These are phyloP conservation scores for Apiospora hydei DNA, from an alignment of 2,329 filamentous ascomycete species.

Conservation along the genomic window DNA sequence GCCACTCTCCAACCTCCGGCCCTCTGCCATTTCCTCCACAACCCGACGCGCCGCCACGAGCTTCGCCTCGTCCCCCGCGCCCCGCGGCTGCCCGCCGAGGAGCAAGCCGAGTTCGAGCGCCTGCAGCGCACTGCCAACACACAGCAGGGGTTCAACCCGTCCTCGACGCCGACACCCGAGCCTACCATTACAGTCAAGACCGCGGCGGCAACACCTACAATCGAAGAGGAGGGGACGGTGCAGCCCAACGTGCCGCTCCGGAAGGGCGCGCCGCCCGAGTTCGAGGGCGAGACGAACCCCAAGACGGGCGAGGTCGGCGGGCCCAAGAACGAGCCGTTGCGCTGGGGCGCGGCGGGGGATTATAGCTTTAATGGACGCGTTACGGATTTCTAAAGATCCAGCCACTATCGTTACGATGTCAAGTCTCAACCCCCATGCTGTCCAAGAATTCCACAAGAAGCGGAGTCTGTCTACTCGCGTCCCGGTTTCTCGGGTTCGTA, in stretches of 20 bases:
- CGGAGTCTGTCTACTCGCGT: not conserved
- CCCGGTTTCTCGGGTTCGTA: not conserved
- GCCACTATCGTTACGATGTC: not conserved
- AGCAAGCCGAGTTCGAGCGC: slow-evolving; percentile 70
- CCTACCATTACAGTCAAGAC: slow-evolving; percentile 17
- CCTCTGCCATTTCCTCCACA: not conserved
- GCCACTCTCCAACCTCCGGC: slow-evolving; percentile 22
- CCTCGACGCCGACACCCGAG: slow-evolving; percentile 18
- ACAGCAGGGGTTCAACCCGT: slow-evolving; percentile 41
- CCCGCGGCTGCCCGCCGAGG: slow-evolving; percentile 78
- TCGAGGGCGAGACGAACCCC: slow-evolving; percentile 90
- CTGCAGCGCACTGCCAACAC: slow-evolving; percentile 71
- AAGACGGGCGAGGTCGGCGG: slow-evolving; percentile 95
- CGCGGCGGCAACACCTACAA: slow-evolving; percentile 24
- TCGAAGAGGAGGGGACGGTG: slow-evolving; percentile 16
- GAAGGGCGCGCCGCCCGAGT: slow-evolving; percentile 83
- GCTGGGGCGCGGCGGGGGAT: slow-evolving; percentile 79
- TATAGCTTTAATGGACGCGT: slow-evolving; percentile 97
- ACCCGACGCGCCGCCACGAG: slow-evolving; percentile 13
- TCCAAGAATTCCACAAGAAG: not conserved
- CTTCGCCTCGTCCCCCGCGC: slow-evolving; percentile 50
- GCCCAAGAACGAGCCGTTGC: slow-evolving; percentile 93
- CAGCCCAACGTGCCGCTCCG: slow-evolving; percentile 47
- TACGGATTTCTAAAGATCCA: slow-evolving; percentile 75
- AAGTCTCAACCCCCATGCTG: not conserved